Evolutionary conservation across 1,284 basidiomycete species (phyloP).

Genomic region (Xanthoconium separans): DNA sequence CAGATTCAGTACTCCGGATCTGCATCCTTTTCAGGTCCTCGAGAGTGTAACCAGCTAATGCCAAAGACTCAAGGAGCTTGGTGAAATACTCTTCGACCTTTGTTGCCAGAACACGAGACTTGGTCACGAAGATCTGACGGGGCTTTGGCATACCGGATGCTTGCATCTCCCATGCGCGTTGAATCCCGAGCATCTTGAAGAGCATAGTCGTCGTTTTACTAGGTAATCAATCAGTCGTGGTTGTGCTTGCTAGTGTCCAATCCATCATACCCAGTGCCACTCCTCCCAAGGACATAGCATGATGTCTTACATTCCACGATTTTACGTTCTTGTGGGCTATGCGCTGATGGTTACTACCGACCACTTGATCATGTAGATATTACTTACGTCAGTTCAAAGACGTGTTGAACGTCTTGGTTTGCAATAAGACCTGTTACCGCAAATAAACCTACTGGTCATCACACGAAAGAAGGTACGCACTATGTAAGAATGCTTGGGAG

Average conservation of each 20-base stretch:
- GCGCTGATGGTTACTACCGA: background rate
- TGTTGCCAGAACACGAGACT: constrained; percentile 60
- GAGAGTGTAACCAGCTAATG: constrained; percentile 38
- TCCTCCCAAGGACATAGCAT: constrained; percentile 69
- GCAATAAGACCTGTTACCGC: constrained; percentile 41
- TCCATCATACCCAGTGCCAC: constrained; percentile 65
- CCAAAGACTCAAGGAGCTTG: constrained; percentile 50
- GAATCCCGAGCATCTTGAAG: constrained; percentile 70
- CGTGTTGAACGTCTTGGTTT: constrained; percentile 46
- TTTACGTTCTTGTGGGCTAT: constrained; percentile 54
- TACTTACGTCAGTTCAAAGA: constrained; percentile 57
- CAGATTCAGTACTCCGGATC: constrained; percentile 30
- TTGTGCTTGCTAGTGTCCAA: background rate
- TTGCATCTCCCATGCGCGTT: constrained; percentile 46
- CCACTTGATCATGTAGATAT: constrained; percentile 7
- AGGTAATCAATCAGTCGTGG: constrained; percentile 1
- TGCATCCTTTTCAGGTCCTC: constrained; percentile 38
- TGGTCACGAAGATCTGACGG: constrained; percentile 72
- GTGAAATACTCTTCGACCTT: constrained; percentile 67
- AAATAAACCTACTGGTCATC: constrained; percentile 8
- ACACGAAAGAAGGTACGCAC: constrained; percentile 30
- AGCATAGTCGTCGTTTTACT: constrained; percentile 78
- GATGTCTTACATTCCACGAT: constrained; percentile 63
- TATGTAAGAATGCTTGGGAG: constrained; percentile 60
- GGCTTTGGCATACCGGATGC: constrained; percentile 37